Base-by-base conservation (phyloP, 768 basidiomycete genomes). In the Galerina sulciceps region DNA sequence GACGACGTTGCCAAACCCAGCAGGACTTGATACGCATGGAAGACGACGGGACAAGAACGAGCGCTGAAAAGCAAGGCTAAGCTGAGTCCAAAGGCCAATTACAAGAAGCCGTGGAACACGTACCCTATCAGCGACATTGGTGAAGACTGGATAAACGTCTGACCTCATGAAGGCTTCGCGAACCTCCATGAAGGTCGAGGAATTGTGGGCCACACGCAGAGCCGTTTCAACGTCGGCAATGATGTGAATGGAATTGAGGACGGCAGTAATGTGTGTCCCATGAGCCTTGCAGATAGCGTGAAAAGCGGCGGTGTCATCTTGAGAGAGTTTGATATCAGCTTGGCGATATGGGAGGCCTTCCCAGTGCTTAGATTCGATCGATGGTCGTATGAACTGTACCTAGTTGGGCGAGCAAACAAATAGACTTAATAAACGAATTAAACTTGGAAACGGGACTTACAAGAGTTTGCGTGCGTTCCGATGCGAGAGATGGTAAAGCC, bases 111-210 rank as follows among this genome's bases (percentile, higher is more conserved):
- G n/a, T n/a, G n/a, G n/a, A n/a, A 9, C 10, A 38, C 51, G 10
- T 40, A 53, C 51, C 14, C 37, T 17, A n/a, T 53, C 51, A n/a
- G 51, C 51, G 20, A 53, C 51, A n/a, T 53, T 53, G n/a, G 51
- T 53, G 20, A 40, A 53, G 2, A 53, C 51, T 13, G 51, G 51
- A 38, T 53, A 53, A 8, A 53, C n/a, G 3, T 51, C 34, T n/a
- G 35, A n/a, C n/a, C n/a, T n/a, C n/a, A n/a, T n/a, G 34, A 51
- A 51, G 2, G 50, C 50, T 11, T 22, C 37, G n/a, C n/a, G 17
- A 22, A 51, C 50, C 6, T 51, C 35, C 4, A 17, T 37, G 20
- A 36, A 51, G 5, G 36, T 51, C 35, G 36, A 8, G 6, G 50
- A 51, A 17, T 20, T 40, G 2, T 36, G 37, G 11, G 51, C 36